Base-by-base conservation (phyloP, 768 basidiomycete genomes). In the Ephemerocybe angulata region DNA sequence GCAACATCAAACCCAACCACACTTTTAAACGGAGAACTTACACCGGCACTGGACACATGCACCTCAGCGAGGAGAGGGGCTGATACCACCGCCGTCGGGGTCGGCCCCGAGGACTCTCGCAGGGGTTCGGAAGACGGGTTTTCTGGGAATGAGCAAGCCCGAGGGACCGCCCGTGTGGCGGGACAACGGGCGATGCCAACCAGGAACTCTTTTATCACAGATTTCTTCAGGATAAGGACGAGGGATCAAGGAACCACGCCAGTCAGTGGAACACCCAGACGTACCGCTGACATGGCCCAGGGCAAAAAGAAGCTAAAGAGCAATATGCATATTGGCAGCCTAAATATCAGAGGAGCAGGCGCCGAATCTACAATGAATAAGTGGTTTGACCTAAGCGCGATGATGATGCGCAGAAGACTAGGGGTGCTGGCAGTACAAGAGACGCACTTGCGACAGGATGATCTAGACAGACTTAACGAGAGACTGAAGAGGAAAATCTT, bases 341-440 rank as follows among this genome's bases (percentile, higher is more conserved):
- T 67, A 4, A 69, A 69, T 30, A 67, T 69, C 12, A 59, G 55
- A 44, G 67, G 68, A 29, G 37, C 58, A 29, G 42, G 46, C 6
- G 25, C 44, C 7, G 33, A 21, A 10, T 48, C 38, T 2, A 41
- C 33, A 25, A n/a, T 51, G 10, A 21, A 51, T 8, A 71, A 71
- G 47, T 68, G 67, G 66, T 3, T 51, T 0, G 57, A 69, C 12
- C 51, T 72, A 1, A 67, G 66, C 48, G 63, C 62, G 43, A 35
- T 71, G 4, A 55, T 74, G 30, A 38, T 48, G 13, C 53, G 62
- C 0, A 41, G 68, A 0, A 60, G 60, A 42, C 62, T 72, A 10
- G 70, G 58, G 13, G 57, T 74, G 0, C 52, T 73, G 2, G 53
- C 61, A 1, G 21, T 72, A 0, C 65, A 67, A 28, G 72, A 76